Percentiles rank a stretch among this genome's conserved stretches.
Conservation (phyloP, 257 asterid genomes). For the Ocimum tenuiflorum region DNA sequence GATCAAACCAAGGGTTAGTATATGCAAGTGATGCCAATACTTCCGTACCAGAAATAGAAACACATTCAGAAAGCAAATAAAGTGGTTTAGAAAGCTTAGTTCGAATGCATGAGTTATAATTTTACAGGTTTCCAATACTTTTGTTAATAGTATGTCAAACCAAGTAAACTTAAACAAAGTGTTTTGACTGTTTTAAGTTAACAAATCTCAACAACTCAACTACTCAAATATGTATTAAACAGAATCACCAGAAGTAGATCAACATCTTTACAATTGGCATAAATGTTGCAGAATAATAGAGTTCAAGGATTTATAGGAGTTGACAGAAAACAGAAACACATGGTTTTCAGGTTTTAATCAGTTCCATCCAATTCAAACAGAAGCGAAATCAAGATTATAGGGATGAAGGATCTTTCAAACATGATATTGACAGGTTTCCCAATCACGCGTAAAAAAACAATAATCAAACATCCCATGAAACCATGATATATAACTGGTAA, state of each 20-base stretch:
- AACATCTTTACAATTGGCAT: neutral
- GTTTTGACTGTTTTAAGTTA: neutral
- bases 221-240: neutral
- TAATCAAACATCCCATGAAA: neutral
- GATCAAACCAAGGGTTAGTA: neutral
- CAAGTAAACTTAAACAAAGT: constrained; percentile 4
- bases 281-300: constrained; percentile 2
- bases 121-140: constrained; percentile 8
- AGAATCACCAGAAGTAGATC: neutral
- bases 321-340: neutral
- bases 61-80: constrained; percentile 5
- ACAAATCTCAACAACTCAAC: neutral
- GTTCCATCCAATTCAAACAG: neutral
- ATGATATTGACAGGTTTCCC: neutral
- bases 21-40: constrained; percentile 2
- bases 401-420: neutral
- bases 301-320: neutral
- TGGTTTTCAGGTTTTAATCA: neutral
- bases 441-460: neutral
- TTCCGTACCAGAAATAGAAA: neutral
- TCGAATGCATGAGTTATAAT: neutral
- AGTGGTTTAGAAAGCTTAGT: neutral
- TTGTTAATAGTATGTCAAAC: constrained; percentile 10
- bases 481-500: constrained; percentile 1
- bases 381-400: neutral